phyloP scores from a whole-genome alignment of 2,329 filamentous ascomycete genomes.

The Salinomyces thailandicus region DNA sequence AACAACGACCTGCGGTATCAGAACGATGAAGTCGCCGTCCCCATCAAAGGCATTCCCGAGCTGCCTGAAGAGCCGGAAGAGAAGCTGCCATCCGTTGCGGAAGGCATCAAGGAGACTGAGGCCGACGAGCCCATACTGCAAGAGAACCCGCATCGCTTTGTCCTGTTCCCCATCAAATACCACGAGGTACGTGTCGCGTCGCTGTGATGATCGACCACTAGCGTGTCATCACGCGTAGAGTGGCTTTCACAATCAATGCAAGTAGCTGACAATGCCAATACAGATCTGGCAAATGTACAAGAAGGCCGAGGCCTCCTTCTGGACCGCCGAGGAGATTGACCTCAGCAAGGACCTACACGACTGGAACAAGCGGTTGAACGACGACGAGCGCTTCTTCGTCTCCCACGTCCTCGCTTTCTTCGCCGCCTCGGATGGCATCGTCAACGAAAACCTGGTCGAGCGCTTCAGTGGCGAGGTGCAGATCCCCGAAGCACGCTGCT shows the following conservation, averaged over 20 bases:
- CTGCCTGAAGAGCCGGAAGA: conserved; percentile 26
- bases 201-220: conserved; percentile 49
- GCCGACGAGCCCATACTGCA: conserved; percentile 81
- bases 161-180: conserved; percentile 98
- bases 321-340: conserved; percentile 99
- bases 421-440: conserved; percentile 94
- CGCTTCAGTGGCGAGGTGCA: conserved; percentile 96
- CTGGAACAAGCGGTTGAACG: conserved; percentile 95
- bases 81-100: conserved; percentile 35
- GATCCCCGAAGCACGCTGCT: conserved; percentile 95
- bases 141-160: conserved; percentile 93
- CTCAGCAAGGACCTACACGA: conserved; percentile 97
- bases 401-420: conserved; percentile 99
- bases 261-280: too few species aligned
- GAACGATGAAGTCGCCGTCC: conserved; percentile 47
- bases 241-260: conserved; percentile 9
- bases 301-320: conserved; percentile 98
- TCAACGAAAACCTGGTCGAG: conserved; percentile 98
- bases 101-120: conserved; percentile 54
- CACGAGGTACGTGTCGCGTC: conserved; percentile 69
- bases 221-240: conserved; percentile 35
- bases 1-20: conserved; percentile 29
- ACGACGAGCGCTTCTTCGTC: conserved; percentile 96
- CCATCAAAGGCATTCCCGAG: conserved; percentile 42
- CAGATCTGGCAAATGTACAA: conserved; percentile 99